A percentile compares a stretch with the other conserved stretches of the same genome.
These are phyloP conservation scores for Eimeria brunetti DNA, from an alignment of 169 alveolate genomes.

Conservation along the genomic window DNA sequence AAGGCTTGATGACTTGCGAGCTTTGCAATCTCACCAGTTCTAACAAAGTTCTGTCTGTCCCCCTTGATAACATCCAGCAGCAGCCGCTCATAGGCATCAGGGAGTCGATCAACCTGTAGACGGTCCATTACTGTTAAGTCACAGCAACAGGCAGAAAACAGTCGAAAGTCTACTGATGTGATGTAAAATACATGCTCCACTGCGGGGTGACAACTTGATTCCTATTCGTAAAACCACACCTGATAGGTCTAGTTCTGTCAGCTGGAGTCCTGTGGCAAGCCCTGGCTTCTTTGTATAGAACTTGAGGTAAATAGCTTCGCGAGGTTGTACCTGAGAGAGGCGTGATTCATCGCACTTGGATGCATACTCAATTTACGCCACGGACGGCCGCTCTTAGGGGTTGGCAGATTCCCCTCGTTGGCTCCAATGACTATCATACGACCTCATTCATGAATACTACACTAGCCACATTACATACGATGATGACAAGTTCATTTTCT, in stretches of 20 bases:
- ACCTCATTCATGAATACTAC: not conserved
- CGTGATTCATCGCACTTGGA: not conserved
- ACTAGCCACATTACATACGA: not conserved
- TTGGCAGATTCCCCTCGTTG: not conserved
- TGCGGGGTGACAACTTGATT: not conserved
- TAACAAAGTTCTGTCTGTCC: conserved; percentile 83
- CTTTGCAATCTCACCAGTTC: conserved; percentile 76
- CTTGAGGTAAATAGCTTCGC: conserved; percentile 85
- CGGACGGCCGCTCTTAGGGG: not conserved
- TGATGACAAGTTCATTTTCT: conserved; percentile 83
- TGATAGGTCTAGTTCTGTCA: conserved; percentile 84
- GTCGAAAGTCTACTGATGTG: not conserved
- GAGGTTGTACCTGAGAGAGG: conserved; percentile 83
- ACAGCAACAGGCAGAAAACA: not conserved
- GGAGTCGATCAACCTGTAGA: conserved; percentile 80
- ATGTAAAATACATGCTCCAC: not conserved
- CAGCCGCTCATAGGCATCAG: conserved; percentile 87
- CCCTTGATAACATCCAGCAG: conserved; percentile 84
- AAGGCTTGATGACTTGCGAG: not conserved
- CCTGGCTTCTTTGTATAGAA: conserved; percentile 86
- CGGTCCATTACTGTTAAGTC: conserved; percentile 76
- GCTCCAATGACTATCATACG: not conserved
- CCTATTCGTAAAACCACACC: conserved; percentile 21
- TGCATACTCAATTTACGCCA: not conserved
- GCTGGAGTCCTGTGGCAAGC: conserved; percentile 82